Percentiles rank a stretch among this genome's conserved stretches.
These are phyloP conservation scores for Penicillium antarcticum DNA, from an alignment of 495 filamentous ascomycete genomes.

Conservation along the genomic window DNA sequence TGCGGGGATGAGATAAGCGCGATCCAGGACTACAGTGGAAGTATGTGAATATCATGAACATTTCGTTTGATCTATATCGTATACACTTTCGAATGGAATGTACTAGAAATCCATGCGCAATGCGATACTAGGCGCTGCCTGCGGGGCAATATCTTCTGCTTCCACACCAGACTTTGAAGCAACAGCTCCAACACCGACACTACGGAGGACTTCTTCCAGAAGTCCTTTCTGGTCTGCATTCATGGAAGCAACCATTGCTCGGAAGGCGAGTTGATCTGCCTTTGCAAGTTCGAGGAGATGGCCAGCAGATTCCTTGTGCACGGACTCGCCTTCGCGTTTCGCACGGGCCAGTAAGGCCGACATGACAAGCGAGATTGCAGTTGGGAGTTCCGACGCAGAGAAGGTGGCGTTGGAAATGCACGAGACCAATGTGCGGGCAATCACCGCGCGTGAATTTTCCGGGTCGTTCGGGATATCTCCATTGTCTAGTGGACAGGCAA, in stretches of 20 bases:
- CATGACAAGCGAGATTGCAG: slow-evolving; percentile 70
- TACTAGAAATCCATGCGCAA: slow-evolving; percentile 84
- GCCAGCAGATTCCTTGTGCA: slow-evolving; percentile 67
- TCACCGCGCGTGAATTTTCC: slow-evolving; percentile 63
- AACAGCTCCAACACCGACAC: slow-evolving; percentile 42
- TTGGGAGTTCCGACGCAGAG: slow-evolving; percentile 44
- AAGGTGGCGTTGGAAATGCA: slow-evolving; percentile 58
- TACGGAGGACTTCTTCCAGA: slow-evolving; percentile 78
- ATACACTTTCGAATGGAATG: slow-evolving; percentile 5
- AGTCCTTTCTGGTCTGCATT: slow-evolving; percentile 65
- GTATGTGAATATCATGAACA: neutral
- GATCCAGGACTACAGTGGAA: slow-evolving; percentile 3
- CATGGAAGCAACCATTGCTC: slow-evolving; percentile 70
- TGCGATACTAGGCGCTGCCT: slow-evolving; percentile 78
- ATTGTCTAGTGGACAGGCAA: slow-evolving; percentile 54
- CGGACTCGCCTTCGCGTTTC: slow-evolving; percentile 39
- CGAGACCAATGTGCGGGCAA: slow-evolving; percentile 69
- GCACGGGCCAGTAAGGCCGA: slow-evolving; percentile 78
- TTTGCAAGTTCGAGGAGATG: slow-evolving; percentile 80
- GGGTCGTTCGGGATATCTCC: slow-evolving; percentile 61
- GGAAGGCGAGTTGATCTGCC: slow-evolving; percentile 68
- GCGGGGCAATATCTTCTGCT: slow-evolving; percentile 36
- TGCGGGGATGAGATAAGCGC: slow-evolving; percentile 15
- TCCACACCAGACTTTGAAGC: slow-evolving; percentile 18
- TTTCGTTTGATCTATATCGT: neutral